phyloP scores from a whole-genome alignment of 2,329 filamentous ascomycete genomes.

The Cladosporium sphaerospermum region DNA sequence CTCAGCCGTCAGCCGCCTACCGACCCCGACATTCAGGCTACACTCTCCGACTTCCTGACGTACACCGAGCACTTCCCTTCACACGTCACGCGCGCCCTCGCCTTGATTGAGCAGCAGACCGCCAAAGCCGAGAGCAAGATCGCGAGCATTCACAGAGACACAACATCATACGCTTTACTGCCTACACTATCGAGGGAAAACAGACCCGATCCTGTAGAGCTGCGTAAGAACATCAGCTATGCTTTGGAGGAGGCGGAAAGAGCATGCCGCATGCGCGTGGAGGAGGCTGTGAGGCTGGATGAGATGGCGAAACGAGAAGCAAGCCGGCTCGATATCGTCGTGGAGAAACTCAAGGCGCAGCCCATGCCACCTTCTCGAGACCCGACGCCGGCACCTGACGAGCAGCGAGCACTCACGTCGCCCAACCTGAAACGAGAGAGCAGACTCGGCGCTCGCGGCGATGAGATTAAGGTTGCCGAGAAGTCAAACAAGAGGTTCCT shows the following conservation, averaged over 20 bases:
- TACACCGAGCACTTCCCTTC: conserved; percentile 65
- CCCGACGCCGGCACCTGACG: conserved; percentile 42
- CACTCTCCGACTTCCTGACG: conserved; percentile 61
- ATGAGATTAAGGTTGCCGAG: conserved; percentile 22
- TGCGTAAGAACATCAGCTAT: conserved; percentile 53
- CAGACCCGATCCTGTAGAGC: conserved; percentile 45
- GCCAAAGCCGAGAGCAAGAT: conserved; percentile 38
- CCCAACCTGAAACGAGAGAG: conserved; percentile 30
- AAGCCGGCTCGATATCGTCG: conserved; percentile 53
- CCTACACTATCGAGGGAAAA: conserved; percentile 43
- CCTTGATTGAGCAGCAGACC: conserved; percentile 52
- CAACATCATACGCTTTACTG: conserved; percentile 44
- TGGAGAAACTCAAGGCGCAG: conserved; percentile 55
- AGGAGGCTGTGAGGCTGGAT: conserved; percentile 29
- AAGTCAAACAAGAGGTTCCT: conserved; percentile 21
- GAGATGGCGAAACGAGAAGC: conserved; percentile 34
- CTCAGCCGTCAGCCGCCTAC: conserved; percentile 27
- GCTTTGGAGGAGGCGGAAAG: conserved; percentile 34
- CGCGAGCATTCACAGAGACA: conserved; percentile 42
- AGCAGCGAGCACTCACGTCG: conserved; percentile 28
- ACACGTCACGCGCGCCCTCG: conserved; percentile 57
- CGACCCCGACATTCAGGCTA: conserved; percentile 60
- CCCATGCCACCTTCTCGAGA: conserved; percentile 56
- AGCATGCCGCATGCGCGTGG: conserved; percentile 29
- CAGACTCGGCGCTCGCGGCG: conserved; percentile 23